Conservation (phyloP, 805 yeast species). For the Myxozyma geophila region DNA sequence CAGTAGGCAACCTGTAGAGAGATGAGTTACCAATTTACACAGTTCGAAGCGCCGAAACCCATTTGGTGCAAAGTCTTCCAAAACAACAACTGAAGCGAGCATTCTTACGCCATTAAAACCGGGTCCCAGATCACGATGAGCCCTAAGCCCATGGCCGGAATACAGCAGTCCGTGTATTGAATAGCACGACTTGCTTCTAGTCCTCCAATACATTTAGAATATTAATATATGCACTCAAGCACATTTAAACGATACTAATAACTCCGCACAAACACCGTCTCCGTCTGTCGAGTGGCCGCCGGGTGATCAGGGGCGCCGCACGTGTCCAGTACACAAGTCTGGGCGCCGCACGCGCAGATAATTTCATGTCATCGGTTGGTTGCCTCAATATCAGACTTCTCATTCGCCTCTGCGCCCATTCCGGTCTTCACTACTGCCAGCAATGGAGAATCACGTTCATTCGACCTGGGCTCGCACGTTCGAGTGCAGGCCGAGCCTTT, state of each 20-base stretch:
- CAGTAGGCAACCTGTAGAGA: too few species aligned
- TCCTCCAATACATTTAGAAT: too few species aligned
- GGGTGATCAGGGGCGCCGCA: constrained; percentile 13
- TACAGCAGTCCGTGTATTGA: not conserved
- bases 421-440: not conserved
- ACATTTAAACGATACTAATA: too few species aligned
- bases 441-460: constrained; percentile 17
- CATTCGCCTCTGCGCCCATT: not conserved
- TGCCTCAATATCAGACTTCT: not conserved
- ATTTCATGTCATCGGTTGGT: not conserved
- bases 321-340: constrained; percentile 2
- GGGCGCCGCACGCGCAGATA: constrained; percentile 17
- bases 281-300: too few species aligned
- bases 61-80: not conserved
- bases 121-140: not conserved
- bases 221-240: too few species aligned
- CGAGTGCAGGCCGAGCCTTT: constrained; percentile 71
- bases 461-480: constrained; percentile 92
- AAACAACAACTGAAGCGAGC: not conserved
- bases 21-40: not conserved
- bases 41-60: too few species aligned
- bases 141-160: constrained; percentile 15
- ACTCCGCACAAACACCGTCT: too few species aligned
- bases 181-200: not conserved
- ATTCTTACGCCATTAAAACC: not conserved